Evolutionary conservation across 768 basidiomycete species (phyloP).

Genomic region (Exidia glandulosa): DNA sequence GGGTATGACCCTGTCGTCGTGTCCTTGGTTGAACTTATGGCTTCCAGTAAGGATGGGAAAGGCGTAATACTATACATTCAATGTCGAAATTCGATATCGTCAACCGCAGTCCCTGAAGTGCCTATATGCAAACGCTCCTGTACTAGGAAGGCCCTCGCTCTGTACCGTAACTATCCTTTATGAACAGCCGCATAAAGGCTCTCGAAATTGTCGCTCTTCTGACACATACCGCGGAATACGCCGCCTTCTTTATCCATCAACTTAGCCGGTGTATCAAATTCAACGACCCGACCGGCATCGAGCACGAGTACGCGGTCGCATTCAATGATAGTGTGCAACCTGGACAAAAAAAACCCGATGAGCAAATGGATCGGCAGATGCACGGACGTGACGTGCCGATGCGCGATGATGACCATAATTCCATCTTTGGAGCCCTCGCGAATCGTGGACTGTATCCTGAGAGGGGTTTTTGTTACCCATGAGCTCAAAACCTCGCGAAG

Average conservation of each 20-base stretch:
- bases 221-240: constrained; percentile 22
- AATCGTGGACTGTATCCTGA: constrained; percentile 1
- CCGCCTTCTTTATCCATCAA: constrained; percentile 22
- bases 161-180: constrained; percentile 18
- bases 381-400: constrained; percentile 2
- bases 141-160: too few species aligned
- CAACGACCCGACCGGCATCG: constrained; percentile 22
- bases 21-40: too few species aligned
- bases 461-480: too few species aligned
- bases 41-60: too few species aligned
- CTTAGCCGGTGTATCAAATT: constrained; percentile 28
- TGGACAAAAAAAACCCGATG: constrained; percentile 13
- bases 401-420: constrained; percentile 14
- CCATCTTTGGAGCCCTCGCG: constrained; percentile 1
- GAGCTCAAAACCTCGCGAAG: too few species aligned
- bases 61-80: too few species aligned
- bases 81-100: too few species aligned
- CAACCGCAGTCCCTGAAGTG: too few species aligned
- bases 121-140: too few species aligned
- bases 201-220: constrained; percentile 5
- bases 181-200: background rate
- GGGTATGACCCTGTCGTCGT: too few species aligned
- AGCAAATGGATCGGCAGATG: background rate
- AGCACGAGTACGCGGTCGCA: constrained; percentile 50
- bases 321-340: constrained; percentile 59